Base-by-base conservation (phyloP, 257 asterid genomes). In the Euphrasia confusa region DNA sequence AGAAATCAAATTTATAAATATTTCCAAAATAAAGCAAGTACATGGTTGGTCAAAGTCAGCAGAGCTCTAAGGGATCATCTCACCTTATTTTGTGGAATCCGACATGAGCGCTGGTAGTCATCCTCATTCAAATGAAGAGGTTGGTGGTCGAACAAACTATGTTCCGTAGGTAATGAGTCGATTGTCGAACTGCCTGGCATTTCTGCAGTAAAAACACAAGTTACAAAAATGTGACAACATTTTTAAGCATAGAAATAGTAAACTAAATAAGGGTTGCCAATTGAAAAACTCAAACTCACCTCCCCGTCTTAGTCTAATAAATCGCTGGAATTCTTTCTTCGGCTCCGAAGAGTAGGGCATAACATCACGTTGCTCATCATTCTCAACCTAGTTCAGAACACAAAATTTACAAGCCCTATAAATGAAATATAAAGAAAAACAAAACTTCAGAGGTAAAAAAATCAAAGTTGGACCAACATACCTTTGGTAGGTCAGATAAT, bases 11-110 rank as follows among this genome's bases (percentile, higher is more conserved):
- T 45, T 45, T 13, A 45, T 45, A 1, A 11, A 0, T 12, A 11
- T 13, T 5, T 35, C 1, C 7, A 32, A 35, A 4, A 11, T 12
- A 12, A 42, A 11, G 44, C 9, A 24, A 4, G 14, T 33, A 33
- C 10, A 35, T 4, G 54, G 14, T 26, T 4, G 54, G 14, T 26
- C 33, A 10, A 55, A 7, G 30, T 49, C 49, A 13, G 2, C 39
- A 45, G 4, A 62, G 18, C 26, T 57, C 44, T 2, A 26, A 12
- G 47, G 18, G 28, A n/a, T n/a, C 50, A 48, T 0, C 21, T 28
- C 74, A 84, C 97, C 97, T 92, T 92, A 44, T 14, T 68, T 63
- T 76, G 81, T 0, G 99, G 99, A 28, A 92, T 80, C 35, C 59
- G 67, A 49, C 89, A 74, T 3, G 78, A 93, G 8, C 99, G 95